phyloP scores from a whole-genome alignment of 352 stramenopile species.

The Globisporangium paroecandrum region DNA sequence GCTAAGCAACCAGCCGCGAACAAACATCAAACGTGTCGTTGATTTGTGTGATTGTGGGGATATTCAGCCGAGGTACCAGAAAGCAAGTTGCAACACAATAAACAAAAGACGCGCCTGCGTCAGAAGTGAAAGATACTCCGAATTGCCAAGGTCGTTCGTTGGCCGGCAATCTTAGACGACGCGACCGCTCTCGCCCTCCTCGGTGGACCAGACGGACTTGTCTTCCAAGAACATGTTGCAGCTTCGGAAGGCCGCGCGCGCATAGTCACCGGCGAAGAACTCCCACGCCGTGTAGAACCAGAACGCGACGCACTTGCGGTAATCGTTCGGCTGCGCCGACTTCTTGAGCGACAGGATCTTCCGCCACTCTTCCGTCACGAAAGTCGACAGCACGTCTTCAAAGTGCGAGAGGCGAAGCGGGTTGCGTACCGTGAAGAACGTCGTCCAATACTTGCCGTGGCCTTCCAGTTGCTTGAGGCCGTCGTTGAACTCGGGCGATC shows the following conservation, averaged over 20 bases:
- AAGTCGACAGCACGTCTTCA: constrained; percentile 61
- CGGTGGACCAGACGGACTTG: constrained; percentile 44
- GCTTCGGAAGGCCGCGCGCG: constrained; percentile 67
- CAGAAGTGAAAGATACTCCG: background rate
- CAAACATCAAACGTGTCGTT: background rate
- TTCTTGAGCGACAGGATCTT: constrained; percentile 77
- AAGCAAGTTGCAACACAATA: constrained; percentile 18
- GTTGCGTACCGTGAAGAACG: constrained; percentile 70
- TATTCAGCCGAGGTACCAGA: constrained; percentile 7
- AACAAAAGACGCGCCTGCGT: constrained; percentile 4
- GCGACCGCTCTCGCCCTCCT: constrained; percentile 15
- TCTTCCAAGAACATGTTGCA: constrained; percentile 86
- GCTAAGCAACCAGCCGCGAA: background rate
- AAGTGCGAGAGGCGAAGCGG: constrained; percentile 71
- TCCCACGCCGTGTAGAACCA: constrained; percentile 87
- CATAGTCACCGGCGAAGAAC: constrained; percentile 74
- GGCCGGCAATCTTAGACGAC: constrained; percentile 21
- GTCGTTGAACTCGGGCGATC: constrained; percentile 57
- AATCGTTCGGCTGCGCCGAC: constrained; percentile 82
- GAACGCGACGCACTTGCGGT: constrained; percentile 84
- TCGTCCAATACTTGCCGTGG: constrained; percentile 85
- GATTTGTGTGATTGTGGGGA: background rate
- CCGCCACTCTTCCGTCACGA: constrained; percentile 76
- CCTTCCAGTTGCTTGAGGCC: constrained; percentile 74
- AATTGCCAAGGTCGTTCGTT: background rate